phyloP scores from a whole-genome alignment of 192 early-diverging fungal species.

The Coemansia sp. region DNA sequence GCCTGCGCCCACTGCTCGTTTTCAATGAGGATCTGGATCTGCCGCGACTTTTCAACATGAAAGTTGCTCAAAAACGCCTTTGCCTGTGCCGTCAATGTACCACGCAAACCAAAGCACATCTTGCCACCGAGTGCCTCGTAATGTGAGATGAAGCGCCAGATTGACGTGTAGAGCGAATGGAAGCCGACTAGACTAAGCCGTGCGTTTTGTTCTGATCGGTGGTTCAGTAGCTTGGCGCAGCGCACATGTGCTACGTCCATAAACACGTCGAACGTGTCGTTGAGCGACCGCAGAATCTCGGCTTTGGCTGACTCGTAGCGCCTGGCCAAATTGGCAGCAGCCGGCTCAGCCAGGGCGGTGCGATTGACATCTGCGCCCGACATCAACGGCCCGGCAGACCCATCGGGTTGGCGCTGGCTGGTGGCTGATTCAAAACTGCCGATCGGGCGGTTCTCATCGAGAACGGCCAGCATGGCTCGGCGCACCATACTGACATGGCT shows the following conservation, averaged over 20 bases:
- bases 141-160: constrained; percentile 78
- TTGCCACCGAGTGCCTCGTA: constrained; percentile 77
- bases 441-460: constrained; percentile 58
- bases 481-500: constrained; percentile 70
- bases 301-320: constrained; percentile 25
- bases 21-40: constrained; percentile 83
- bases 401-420: too few relatives aligned
- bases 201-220: constrained; percentile 86
- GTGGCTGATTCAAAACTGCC: constrained; percentile 20
- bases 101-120: constrained; percentile 88
- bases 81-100: constrained; percentile 84
- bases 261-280: constrained; percentile 71
- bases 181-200: constrained; percentile 85
- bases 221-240: constrained; percentile 81
- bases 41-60: constrained; percentile 88
- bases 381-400: too few relatives aligned
- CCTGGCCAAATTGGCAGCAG: too few relatives aligned
- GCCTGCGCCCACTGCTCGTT: constrained; percentile 96
- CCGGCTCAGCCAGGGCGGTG: too few relatives aligned
- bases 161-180: constrained; percentile 72
- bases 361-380: too few relatives aligned
- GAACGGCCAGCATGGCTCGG: constrained; percentile 60
- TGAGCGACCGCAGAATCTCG: constrained; percentile 62
- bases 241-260: constrained; percentile 83
- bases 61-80: constrained; percentile 91